phyloP scores from a whole-genome alignment of 805 yeast species.

The Trichomonascus vanleenenianus region DNA sequence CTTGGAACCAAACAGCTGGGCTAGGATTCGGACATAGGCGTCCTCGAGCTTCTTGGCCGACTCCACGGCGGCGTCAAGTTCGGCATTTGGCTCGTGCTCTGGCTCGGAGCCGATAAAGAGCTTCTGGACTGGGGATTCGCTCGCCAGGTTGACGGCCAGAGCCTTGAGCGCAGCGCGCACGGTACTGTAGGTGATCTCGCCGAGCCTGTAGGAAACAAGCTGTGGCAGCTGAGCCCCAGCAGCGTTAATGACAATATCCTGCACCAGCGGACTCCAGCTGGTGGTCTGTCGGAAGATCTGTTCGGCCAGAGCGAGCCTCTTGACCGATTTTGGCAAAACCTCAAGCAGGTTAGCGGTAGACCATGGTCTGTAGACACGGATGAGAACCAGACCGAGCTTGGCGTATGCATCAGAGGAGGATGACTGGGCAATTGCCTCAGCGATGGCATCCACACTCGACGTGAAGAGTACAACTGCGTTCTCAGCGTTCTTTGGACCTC shows the following conservation, averaged over 20 bases:
- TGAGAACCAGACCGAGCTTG: slow-evolving; percentile 42
- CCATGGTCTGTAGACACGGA: slow-evolving; percentile 72
- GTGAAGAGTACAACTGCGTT: slow-evolving; percentile 60
- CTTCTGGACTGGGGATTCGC: slow-evolving; percentile 53
- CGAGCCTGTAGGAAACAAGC: slow-evolving; percentile 52
- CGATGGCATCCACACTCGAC: slow-evolving; percentile 39
- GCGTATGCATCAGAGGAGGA: slow-evolving; percentile 21
- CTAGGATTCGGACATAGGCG: slow-evolving; percentile 67
- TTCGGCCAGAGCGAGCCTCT: slow-evolving; percentile 54
- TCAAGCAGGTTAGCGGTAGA: slow-evolving; percentile 42
- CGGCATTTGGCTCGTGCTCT: slow-evolving; percentile 10
- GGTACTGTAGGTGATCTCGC: slow-evolving; percentile 34
- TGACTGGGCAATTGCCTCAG: slow-evolving; percentile 31
- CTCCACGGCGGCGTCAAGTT: slow-evolving; percentile 34
- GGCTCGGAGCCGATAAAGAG: slow-evolving; percentile 44
- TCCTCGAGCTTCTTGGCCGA: slow-evolving; percentile 54
- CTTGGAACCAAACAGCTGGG: slow-evolving; percentile 53
- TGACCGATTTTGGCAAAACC: slow-evolving; percentile 46
- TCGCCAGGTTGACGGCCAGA: slow-evolving; percentile 44
- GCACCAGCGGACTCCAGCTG: slow-evolving; percentile 60
- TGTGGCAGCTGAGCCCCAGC: slow-evolving; percentile 32
- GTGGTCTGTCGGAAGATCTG: slow-evolving; percentile 44
- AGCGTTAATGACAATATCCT: slow-evolving; percentile 63
- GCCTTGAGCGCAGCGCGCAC: slow-evolving; percentile 38
- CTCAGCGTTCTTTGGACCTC: slow-evolving; percentile 35